Percentiles rank a stretch among this genome's conserved stretches.
Conservation (phyloP, 305 asterid species). For the Fraxinus velutina region DNA sequence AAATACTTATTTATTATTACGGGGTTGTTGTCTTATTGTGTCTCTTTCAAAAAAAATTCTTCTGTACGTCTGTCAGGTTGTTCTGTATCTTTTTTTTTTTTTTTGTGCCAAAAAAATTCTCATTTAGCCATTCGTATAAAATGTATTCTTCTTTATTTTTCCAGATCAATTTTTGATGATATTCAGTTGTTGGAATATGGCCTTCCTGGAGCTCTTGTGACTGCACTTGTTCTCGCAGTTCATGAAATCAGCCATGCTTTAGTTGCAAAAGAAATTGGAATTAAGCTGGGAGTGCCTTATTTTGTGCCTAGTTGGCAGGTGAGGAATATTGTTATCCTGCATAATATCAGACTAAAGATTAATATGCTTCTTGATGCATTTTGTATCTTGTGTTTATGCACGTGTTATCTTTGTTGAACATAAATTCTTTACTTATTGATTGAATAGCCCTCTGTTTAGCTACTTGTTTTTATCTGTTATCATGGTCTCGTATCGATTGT, state of each 20-base stretch:
- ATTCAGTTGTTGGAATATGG: constrained; percentile 69
- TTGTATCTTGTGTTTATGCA: neutral
- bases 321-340: constrained; percentile 26
- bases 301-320: constrained; percentile 99
- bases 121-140: constrained; percentile 13
- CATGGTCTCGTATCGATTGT: neutral
- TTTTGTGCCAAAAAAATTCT: neutral
- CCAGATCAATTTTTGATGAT: constrained; percentile 75
- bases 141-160: constrained; percentile 18
- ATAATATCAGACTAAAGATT: neutral
- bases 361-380: constrained; percentile 10
- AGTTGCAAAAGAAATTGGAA: constrained; percentile 68
- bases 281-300: constrained; percentile 81
- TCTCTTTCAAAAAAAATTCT: neutral
- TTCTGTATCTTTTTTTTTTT: neutral
- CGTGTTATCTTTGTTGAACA: neutral
- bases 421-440: neutral
- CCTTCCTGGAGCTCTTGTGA: constrained; percentile 89
- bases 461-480: neutral
- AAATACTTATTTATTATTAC: neutral
- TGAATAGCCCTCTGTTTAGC: neutral
- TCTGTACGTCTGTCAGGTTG: neutral
- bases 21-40: neutral
- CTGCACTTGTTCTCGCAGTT: constrained; percentile 69
- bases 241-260: constrained; percentile 80